phyloP scores from a whole-genome alignment of 495 filamentous ascomycete genomes.

The Pseudevernia furfuracea region DNA sequence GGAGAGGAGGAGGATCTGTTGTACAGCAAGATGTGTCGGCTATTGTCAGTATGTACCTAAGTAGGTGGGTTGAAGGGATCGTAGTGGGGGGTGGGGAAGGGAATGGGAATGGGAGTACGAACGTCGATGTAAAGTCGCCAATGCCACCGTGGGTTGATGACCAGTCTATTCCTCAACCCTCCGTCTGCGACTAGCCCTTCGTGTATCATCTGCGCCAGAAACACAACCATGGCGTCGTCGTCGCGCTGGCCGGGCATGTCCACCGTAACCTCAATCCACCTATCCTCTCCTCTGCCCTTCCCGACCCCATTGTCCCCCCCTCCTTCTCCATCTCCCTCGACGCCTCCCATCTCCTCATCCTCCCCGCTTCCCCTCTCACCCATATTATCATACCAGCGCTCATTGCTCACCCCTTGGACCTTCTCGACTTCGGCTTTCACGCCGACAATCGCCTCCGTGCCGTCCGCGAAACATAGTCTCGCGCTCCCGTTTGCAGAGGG shows the following conservation, averaged over 20 bases:
- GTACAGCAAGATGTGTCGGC: background rate
- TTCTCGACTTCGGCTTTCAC: constrained; percentile 89
- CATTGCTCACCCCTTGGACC: constrained; percentile 34
- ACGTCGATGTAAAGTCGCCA: constrained; percentile 97
- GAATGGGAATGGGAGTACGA: constrained; percentile 30
- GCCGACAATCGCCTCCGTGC: constrained; percentile 89
- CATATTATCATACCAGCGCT: background rate
- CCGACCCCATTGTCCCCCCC: constrained; percentile 29
- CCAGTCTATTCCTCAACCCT: constrained; percentile 59
- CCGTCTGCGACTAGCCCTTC: constrained; percentile 77
- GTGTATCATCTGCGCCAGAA: constrained; percentile 76
- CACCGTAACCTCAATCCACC: constrained; percentile 32
- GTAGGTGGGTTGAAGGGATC: constrained; percentile 11
- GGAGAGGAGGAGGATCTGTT: constrained; percentile 83
- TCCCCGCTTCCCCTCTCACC: constrained; percentile 26
- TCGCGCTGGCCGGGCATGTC: constrained; percentile 47
- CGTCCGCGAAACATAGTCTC: constrained; percentile 87
- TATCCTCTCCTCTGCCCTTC: constrained; percentile 29
- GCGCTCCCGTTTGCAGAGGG: constrained; percentile 87
- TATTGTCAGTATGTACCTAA: background rate
- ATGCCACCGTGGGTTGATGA: constrained; percentile 84
- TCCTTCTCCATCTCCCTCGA: constrained; percentile 29
- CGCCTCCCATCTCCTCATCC: constrained; percentile 29
- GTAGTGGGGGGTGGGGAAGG: constrained; percentile 10
- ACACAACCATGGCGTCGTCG: constrained; percentile 83